Evolutionary conservation across 2,329 filamentous ascomycete genomes (phyloP).

Genomic region (Ophiobolus disseminans): DNA sequence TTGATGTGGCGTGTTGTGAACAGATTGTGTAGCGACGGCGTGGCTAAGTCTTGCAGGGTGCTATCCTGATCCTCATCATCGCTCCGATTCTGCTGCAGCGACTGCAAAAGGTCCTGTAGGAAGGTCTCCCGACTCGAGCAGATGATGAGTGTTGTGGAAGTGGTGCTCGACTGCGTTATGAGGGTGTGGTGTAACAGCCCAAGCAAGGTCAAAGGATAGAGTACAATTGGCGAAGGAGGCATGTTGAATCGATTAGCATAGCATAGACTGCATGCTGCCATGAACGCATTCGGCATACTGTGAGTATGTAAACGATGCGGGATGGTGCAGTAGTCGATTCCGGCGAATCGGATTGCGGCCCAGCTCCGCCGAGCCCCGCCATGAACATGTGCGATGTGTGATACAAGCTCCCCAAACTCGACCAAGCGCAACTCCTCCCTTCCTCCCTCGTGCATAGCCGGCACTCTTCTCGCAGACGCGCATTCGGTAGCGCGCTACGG

Average conservation of each 20-base stretch:
- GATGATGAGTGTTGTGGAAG: conserved; percentile 73
- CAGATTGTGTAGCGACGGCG: conserved; percentile 72
- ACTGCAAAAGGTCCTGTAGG: conserved; percentile 62
- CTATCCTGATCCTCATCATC: conserved; percentile 11
- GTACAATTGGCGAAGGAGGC: conserved; percentile 43
- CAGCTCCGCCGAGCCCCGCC: conserved; percentile 12
- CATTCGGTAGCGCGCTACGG: conserved; percentile 14
- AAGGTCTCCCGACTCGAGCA: conserved; percentile 73
- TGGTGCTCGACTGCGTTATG: conserved; percentile 53
- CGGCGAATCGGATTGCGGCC: conserved; percentile 8
- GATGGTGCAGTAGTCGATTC: not conserved
- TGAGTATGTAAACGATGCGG: not conserved
- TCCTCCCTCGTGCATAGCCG: conserved; percentile 37
- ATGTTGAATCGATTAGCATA: conserved; percentile 15
- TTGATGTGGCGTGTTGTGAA: conserved; percentile 72
- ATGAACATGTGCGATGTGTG: not conserved
- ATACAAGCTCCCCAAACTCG: not conserved
- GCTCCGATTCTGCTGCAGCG: conserved; percentile 50
- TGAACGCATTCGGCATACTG: conserved; percentile 12
- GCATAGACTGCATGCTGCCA: conserved; percentile 11
- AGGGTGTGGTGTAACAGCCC: conserved; percentile 71
- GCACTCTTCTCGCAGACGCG: conserved; percentile 16
- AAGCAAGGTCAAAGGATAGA: conserved; percentile 49
- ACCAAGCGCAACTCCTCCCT: conserved; percentile 13
- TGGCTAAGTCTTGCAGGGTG: conserved; percentile 55